Percentiles rank a stretch among this genome's conserved stretches.
Evolutionary conservation across 345 rosid species (phyloP).

Genomic region (Carallia brachiata): DNA sequence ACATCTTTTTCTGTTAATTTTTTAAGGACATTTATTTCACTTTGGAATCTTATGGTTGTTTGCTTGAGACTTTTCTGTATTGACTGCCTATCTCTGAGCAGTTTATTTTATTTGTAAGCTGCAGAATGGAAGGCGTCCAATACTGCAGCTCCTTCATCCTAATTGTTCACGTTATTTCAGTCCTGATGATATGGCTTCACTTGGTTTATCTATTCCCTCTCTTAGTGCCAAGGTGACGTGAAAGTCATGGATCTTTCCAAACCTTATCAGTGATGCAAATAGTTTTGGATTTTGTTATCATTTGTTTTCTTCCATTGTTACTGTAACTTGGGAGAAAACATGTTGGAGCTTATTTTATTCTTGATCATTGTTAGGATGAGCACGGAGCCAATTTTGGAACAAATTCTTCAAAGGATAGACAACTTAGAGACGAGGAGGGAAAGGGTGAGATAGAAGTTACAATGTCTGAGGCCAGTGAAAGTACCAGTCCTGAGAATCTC

Average conservation of each 20-base stretch:
- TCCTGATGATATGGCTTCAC: slow-evolving; percentile 69
- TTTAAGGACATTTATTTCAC: background rate
- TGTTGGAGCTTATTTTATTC: slow-evolving; percentile 8
- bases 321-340: background rate
- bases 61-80: slow-evolving; percentile 7
- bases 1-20: background rate
- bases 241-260: slow-evolving; percentile 1
- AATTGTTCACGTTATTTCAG: slow-evolving; percentile 67
- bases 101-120: slow-evolving; percentile 15
- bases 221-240: slow-evolving; percentile 58
- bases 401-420: slow-evolving; percentile 32
- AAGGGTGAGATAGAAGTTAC: slow-evolving; percentile 29
- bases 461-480: slow-evolving; percentile 21
- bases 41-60: background rate
- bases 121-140: slow-evolving; percentile 73
- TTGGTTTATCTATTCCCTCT: slow-evolving; percentile 61
- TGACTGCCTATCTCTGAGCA: background rate
- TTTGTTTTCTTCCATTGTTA: background rate
- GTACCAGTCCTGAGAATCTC: slow-evolving; percentile 29
- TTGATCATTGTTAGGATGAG: slow-evolving; percentile 40
- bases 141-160: slow-evolving; percentile 84
- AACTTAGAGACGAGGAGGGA: slow-evolving; percentile 31
- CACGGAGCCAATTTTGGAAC: slow-evolving; percentile 40
- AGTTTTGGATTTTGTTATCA: background rate
- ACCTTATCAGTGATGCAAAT: background rate